Percentiles rank a stretch among this genome's conserved stretches.
Conservation (phyloP, 164 flowering plant genomes). For the Macadamia integrifolia region DNA sequence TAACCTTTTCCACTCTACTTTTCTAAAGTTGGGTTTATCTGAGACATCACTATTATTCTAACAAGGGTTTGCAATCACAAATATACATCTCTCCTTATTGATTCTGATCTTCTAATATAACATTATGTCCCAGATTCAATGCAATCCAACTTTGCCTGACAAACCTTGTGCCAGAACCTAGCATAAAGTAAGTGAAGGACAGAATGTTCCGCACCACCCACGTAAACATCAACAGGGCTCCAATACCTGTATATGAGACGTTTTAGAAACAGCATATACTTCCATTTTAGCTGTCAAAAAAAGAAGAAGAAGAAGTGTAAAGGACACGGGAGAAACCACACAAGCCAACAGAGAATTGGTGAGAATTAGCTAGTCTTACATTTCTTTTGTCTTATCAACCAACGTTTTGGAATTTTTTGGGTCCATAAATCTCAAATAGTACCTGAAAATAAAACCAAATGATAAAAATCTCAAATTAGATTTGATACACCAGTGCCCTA, state of each 20-base stretch:
- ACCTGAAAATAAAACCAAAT: conserved; percentile 48
- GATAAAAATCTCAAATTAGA: conserved; percentile 1
- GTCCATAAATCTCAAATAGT: conserved; percentile 96
- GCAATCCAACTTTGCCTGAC: conserved; percentile 7
- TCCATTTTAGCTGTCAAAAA: neutral
- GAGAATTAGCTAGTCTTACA: conserved; percentile 32
- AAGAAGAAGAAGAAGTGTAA: neutral
- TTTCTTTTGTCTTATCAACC: conserved; percentile 76
- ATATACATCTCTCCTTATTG: no score
- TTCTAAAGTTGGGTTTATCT: no score
- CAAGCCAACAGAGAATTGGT: neutral
- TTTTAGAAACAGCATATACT: neutral
- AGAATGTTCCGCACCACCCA: conserved; percentile 99
- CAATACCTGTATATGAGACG: conserved; percentile 59
- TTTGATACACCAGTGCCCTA: neutral
- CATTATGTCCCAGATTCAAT: neutral
- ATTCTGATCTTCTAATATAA: no score
- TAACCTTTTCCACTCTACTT: no score
- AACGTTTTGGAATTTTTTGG: conserved; percentile 74
- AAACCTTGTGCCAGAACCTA: conserved; percentile 98
- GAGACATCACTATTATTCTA: no score
- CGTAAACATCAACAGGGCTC: conserved; percentile 96
- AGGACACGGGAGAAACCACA: neutral
- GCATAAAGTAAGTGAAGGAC: conserved; percentile 94
- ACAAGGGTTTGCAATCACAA: no score